These are phyloP conservation scores for Marchantia polymorpha DNA, from an alignment of 225 moss, liverwort and hornwort species.

Conservation along the genomic window DNA sequence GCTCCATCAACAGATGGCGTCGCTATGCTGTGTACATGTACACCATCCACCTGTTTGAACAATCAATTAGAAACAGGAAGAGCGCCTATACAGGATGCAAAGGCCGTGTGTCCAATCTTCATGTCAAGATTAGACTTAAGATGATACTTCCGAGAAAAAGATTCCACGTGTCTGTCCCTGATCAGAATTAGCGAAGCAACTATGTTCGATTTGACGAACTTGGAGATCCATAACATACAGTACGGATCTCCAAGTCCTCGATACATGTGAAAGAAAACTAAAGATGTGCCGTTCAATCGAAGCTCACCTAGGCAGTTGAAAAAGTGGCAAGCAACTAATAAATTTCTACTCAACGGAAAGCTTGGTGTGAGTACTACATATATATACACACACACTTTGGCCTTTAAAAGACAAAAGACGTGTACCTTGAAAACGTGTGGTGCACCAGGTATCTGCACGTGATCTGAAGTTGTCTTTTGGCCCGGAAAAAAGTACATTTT, in stretches of 20 bases:
- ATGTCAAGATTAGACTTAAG: too few species aligned
- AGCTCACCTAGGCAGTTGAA: too few species aligned
- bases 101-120: neutral
- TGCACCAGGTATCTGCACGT: conserved; percentile 77
- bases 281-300: too few species aligned
- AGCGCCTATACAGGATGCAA: neutral
- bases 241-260: too few species aligned
- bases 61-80: neutral
- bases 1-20: conserved; percentile 96
- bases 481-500: conserved; percentile 99
- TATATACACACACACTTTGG: neutral
- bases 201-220: too few species aligned
- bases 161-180: too few species aligned
- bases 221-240: too few species aligned
- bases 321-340: neutral
- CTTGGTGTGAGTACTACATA: neutral
- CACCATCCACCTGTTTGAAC: conserved; percentile 71
- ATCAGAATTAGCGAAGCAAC: too few species aligned
- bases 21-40: conserved; percentile 89
- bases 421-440: conserved; percentile 90
- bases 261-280: too few species aligned
- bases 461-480: conserved; percentile 84
- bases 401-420: neutral
- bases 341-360: neutral
- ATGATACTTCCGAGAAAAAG: too few species aligned